These are phyloP conservation scores for Eucalyptus polyanthemos DNA, from an alignment of 345 rosid genomes.

Conservation along the genomic window DNA sequence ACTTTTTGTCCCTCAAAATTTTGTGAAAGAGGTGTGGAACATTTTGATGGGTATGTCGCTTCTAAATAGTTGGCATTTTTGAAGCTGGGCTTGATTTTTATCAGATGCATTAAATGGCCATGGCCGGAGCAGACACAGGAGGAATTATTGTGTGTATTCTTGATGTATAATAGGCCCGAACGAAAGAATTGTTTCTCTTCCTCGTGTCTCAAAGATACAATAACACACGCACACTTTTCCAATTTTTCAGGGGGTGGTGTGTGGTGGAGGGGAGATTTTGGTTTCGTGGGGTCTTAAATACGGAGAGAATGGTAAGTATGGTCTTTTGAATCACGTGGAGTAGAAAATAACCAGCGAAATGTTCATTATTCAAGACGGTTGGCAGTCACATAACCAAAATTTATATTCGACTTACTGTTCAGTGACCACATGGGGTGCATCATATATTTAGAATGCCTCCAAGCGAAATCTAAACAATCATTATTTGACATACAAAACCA, in stretches of 20 bases:
- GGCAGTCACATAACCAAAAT: neutral
- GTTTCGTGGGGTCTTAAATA: neutral
- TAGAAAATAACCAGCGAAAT: neutral
- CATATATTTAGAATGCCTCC: neutral
- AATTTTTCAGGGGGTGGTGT: no score
- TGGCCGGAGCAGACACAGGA: neutral
- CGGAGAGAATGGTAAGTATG: neutral
- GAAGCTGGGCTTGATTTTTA: neutral
- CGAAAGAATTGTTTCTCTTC: no score
- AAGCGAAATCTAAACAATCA: no score
- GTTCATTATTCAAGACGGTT: neutral
- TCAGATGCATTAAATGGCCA: neutral
- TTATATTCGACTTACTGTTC: no score
- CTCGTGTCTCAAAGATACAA: no score
- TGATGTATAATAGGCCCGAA: no score
- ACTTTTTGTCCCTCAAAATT: neutral
- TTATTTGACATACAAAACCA: no score
- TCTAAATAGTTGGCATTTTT: neutral
- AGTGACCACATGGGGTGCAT: neutral
- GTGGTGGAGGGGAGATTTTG: neutral
- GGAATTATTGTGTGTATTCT: no score
- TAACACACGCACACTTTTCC: no score
- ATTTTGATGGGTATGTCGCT: neutral
- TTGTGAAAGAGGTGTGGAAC: neutral
- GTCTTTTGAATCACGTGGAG: neutral